These are phyloP conservation scores for Metschnikowia corniflorae DNA, from an alignment of 805 yeast genomes.

Conservation along the genomic window DNA sequence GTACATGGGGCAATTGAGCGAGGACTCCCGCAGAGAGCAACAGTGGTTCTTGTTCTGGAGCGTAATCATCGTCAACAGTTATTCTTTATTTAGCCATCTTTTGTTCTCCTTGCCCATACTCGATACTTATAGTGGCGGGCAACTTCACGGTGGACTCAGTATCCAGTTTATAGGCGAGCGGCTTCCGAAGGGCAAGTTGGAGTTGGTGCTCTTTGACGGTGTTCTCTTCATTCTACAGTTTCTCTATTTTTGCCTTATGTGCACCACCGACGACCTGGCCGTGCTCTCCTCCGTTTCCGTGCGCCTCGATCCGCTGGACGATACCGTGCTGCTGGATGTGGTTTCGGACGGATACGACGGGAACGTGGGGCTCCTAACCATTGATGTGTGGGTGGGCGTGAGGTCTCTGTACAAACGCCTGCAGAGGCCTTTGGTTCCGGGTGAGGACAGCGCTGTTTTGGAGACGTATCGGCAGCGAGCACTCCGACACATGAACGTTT, in stretches of 20 bases:
- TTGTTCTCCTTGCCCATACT: constrained; percentile 24
- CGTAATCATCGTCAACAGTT: constrained; percentile 22
- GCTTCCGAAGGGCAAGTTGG: constrained; percentile 24
- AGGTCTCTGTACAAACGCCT: constrained; percentile 8
- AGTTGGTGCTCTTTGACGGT: constrained; percentile 27
- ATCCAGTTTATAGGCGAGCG: constrained; percentile 41
- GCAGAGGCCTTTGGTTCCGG: not conserved
- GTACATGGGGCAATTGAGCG: constrained; percentile 15
- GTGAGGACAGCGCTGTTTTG: not conserved
- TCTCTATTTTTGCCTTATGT: constrained; percentile 31
- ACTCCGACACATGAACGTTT: constrained; percentile 4
- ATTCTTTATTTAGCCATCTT: constrained; percentile 27
- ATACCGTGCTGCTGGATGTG: constrained; percentile 16
- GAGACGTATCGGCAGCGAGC: constrained; percentile 4
- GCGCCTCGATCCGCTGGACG: constrained; percentile 3
- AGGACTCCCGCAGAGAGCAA: constrained; percentile 26
- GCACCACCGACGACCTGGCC: constrained; percentile 29
- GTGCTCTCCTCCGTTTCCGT: constrained; percentile 19
- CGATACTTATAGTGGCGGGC: constrained; percentile 16
- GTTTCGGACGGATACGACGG: constrained; percentile 41
- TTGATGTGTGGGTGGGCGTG: constrained; percentile 23
- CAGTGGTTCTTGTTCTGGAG: constrained; percentile 26
- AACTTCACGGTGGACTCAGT: constrained; percentile 32
- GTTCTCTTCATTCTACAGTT: constrained; percentile 27
- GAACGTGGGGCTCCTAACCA: constrained; percentile 28